Percentiles rank a stretch among this genome's conserved stretches.
Conservation (phyloP, 2,329 filamentous ascomycete species). For the Purpureocillium takamizusanense region DNA sequence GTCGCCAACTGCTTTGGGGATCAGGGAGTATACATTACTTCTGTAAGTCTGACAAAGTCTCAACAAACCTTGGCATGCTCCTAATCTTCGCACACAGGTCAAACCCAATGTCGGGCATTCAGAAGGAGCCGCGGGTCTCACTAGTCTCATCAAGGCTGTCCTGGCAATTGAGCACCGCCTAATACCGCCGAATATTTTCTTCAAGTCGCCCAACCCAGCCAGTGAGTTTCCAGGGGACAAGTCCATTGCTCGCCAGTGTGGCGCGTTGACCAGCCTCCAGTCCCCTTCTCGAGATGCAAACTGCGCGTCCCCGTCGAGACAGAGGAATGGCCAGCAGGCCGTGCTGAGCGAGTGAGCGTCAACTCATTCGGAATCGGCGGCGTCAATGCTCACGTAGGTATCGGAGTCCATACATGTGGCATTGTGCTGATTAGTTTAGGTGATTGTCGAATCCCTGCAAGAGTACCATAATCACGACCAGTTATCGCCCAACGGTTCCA, state of each 20-base stretch:
- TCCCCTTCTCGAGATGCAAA: conserved; percentile 14
- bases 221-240: conserved; percentile 17
- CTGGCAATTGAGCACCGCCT: conserved; percentile 27
- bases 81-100: conserved; percentile 9
- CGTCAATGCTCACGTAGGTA: conserved; percentile 23
- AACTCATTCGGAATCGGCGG: conserved; percentile 31
- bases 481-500: neutral
- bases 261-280: no score
- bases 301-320: conserved; percentile 15
- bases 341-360: conserved; percentile 19
- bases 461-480: neutral
- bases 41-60: no score
- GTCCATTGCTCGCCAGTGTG: no score
- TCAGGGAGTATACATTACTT: conserved; percentile 17
- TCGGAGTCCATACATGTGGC: neutral
- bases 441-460: conserved; percentile 1
- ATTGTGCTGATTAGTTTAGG: neutral
- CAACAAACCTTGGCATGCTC: no score
- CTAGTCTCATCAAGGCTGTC: conserved; percentile 31
- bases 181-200: conserved; percentile 31
- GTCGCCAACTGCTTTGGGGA: conserved; percentile 19
- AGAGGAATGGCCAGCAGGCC: conserved; percentile 14
- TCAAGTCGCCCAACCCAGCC: conserved; percentile 22
- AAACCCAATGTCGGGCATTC: conserved; percentile 34
- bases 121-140: conserved; percentile 33